Percentiles rank a stretch among this genome's conserved stretches.
Conservation (phyloP, 129 eudicot genomes). For the Heracleum sosnowskyi region DNA sequence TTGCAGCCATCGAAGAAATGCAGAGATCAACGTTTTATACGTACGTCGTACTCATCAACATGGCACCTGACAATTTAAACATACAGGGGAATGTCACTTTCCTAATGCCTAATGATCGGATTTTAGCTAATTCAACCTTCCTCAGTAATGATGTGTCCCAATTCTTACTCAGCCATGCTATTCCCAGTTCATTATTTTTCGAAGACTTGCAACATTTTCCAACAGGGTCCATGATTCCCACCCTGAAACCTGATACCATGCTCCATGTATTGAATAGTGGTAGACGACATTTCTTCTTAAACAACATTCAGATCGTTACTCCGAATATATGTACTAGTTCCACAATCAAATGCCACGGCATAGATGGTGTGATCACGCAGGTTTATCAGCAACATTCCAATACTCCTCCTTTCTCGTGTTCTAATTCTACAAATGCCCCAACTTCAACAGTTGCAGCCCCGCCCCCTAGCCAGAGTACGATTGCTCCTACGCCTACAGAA, state of each 20-base stretch:
- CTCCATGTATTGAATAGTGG: slow-evolving; percentile 55
- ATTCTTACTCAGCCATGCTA: slow-evolving; percentile 64
- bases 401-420: neutral
- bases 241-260: slow-evolving; percentile 43
- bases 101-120: slow-evolving; percentile 67
- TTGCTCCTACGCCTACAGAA: neutral
- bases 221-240: slow-evolving; percentile 58
- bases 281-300: slow-evolving; percentile 38
- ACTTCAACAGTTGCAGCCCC: neutral
- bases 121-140: slow-evolving; percentile 38
- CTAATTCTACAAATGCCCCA: neutral
- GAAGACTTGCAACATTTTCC: slow-evolving; percentile 59
- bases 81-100: slow-evolving; percentile 61
- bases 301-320: slow-evolving; percentile 39
- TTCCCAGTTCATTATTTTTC: slow-evolving; percentile 60
- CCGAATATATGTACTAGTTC: slow-evolving; percentile 64
- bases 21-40: slow-evolving; percentile 75
- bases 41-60: slow-evolving; percentile 67
- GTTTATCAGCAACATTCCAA: neutral
- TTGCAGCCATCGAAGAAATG: slow-evolving; percentile 60
- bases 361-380: slow-evolving; percentile 45
- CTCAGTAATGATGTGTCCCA: slow-evolving; percentile 30
- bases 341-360: slow-evolving; percentile 68
- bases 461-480: neutral
- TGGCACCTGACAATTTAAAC: slow-evolving; percentile 35